A percentile compares a stretch with the other conserved stretches of the same genome.
Conservation (phyloP, 1,284 basidiomycete genomes). For the Austroboletus niveus region DNA sequence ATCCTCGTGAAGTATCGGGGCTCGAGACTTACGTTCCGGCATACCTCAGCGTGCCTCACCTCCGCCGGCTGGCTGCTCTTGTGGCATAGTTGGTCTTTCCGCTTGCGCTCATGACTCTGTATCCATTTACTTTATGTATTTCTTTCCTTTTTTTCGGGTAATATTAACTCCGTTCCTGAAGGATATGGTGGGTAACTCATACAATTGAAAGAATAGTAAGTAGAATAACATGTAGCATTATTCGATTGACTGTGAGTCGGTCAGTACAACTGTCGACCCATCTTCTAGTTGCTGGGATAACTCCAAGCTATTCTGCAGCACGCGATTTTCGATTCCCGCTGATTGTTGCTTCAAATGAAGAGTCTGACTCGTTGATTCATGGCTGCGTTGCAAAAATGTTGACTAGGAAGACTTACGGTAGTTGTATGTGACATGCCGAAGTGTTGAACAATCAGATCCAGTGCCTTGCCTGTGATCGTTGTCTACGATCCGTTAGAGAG, state of each 20-base stretch:
- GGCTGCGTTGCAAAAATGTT: neutral
- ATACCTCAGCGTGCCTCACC: conserved; percentile 81
- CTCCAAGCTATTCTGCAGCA: conserved; percentile 41
- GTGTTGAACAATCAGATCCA: conserved; percentile 44
- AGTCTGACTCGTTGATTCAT: conserved; percentile 24
- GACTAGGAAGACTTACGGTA: conserved; percentile 15
- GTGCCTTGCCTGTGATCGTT: conserved; percentile 44
- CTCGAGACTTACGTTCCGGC: conserved; percentile 88
- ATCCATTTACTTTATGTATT: conserved; percentile 23
- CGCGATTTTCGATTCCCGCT: conserved; percentile 15
- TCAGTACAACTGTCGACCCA: conserved; percentile 36
- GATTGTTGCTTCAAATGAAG: conserved; percentile 30
- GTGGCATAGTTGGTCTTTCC: conserved; percentile 51
- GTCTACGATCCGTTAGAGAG: conserved; percentile 34
- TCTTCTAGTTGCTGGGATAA: conserved; percentile 44
- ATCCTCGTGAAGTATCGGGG: conserved; percentile 85
- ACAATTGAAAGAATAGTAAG: neutral
- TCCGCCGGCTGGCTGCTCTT: conserved; percentile 77
- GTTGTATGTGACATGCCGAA: conserved; percentile 32
- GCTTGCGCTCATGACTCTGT: conserved; percentile 3
- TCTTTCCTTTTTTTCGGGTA: conserved; percentile 10
- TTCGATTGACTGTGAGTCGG: conserved; percentile 2
- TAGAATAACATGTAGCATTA: neutral
- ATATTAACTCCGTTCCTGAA: conserved; percentile 10
- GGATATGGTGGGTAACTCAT: neutral